Base-by-base conservation (phyloP, 2,329 filamentous ascomycete genomes). In the Mollisiaceae sp. region DNA sequence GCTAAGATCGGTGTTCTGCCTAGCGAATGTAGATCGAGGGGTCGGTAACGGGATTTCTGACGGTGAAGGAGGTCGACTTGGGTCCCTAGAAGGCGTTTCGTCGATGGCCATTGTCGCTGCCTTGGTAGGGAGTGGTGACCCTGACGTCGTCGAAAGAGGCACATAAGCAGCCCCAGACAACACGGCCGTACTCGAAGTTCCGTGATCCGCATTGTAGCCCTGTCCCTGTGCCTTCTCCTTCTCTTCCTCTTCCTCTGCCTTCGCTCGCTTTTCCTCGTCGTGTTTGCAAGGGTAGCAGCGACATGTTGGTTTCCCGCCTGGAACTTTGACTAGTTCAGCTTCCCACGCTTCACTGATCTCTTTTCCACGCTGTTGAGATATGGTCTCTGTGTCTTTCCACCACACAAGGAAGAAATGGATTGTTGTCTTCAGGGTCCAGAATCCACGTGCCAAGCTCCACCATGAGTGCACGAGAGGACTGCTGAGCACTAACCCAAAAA, bases 401-500 rank as follows among this genome's bases (percentile, higher is more conserved):
- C 57, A 59, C n/a, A 27, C 12, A 20, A 45, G 20, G 57, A 59
- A 59, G 38, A 59, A 59, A 24, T 45, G 35, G 14, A 59, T 43
- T 8, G 39, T 45, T 9, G 57, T 59, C 38, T 59, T 59, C 38
- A 59, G 27, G 8, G 57, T 59, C 57, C 57, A 59, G 41, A 32
- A 59, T 18, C 36, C 35, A 3, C 57, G 57, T 5, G 8, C 20
- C 14, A 59, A 14, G 15, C 36, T 59, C 36, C 38, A 59, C n/a
- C 5, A 43, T 59, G n/a, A 32, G 22, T 59, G 57, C 4, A 45
- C 57, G 6, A 32, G 20, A 43, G 57, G 57, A 45, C 38, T 45
- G 1, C 15, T n/a, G 27, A 59, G 18, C 3, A 59, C 57, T 20
- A 45, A 27, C 2, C 57, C 57, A 45, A 59, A 59, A 14, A 45